Evolutionary conservation across 2,329 filamentous ascomycete species (phyloP), one percentile per base, ranked within the genome.

Genomic region (Sporothrix globosa): DNA sequence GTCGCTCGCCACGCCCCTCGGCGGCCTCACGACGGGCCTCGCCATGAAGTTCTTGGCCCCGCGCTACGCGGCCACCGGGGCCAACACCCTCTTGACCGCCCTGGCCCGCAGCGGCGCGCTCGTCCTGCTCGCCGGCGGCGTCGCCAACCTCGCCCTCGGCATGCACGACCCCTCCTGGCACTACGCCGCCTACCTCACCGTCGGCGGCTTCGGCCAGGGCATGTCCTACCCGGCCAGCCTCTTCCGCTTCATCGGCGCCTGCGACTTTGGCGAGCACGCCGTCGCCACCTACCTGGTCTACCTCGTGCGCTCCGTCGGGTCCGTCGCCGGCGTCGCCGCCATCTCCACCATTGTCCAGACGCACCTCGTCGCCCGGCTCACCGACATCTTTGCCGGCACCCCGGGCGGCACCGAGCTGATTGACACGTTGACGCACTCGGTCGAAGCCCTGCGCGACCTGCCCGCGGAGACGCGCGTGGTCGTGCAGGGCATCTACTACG

Each of bases 1-100:
- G 1, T 90, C 88, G 0, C 75, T 91, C 11, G 87, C 86, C 0
- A 85, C 85, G 0, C 87, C 87, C 1, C 76, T 85, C 67, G 86
- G 87, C 0, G 87, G 86, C 7, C 79, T 90, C 0, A 78, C 84
- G 7, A 83, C 87, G 0, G 88, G 88, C 0, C 77, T 88, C 50
- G 78, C 89, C 63, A 90, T 90, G 81, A 87, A 85, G 9, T 83
- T 83, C 7, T 19, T 60, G 14, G 58, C 63, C 24, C 14, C 53
- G 7, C 34, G 50, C 11, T 63, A 41, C 19, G 44, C 65, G 72
- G 85, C 39, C 44, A 13, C 14, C 34, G 27, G 27, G 27, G 2
- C 34, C 34, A 11, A 27, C 13, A 4, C 84, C 2, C 83, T 81
- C 41, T 77, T 90, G 1, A 82, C 84, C 65, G 79, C 82, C 0